Evolutionary conservation across 2,329 filamentous ascomycete species (phyloP).

Genomic region (Fusarium sp.): DNA sequence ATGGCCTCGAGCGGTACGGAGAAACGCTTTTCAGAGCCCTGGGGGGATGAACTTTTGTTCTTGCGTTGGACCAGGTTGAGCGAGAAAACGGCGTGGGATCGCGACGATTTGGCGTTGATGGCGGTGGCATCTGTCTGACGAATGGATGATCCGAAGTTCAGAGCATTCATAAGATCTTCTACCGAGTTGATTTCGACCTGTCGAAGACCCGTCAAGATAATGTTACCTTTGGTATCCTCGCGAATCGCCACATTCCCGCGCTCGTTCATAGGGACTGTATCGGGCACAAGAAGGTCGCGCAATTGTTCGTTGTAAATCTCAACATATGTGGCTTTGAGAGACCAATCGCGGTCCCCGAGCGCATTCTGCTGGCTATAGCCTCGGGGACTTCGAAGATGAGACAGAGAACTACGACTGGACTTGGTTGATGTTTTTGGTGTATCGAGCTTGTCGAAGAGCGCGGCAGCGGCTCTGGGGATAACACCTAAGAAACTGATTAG

Average conservation of each 20-base stretch:
- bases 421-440: conserved; percentile 57
- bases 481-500: conserved; percentile 70
- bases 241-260: conserved; percentile 87
- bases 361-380: conserved; percentile 68
- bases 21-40: conserved; percentile 80
- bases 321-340: conserved; percentile 92
- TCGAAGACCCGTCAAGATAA: conserved; percentile 88
- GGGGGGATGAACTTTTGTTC: conserved; percentile 62
- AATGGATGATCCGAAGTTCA: conserved; percentile 93
- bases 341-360: conserved; percentile 81
- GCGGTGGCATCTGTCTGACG: conserved; percentile 97
- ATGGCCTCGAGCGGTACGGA: conserved; percentile 88
- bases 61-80: conserved; percentile 92
- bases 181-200: conserved; percentile 91
- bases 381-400: conserved; percentile 81
- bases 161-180: conserved; percentile 87
- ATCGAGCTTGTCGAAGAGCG: conserved; percentile 89
- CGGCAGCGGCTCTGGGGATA: conserved; percentile 88
- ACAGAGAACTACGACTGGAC: conserved; percentile 73
- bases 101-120: conserved; percentile 96
- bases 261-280: conserved; percentile 74
- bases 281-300: conserved; percentile 86
- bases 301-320: conserved; percentile 98
- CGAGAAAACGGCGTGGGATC: conserved; percentile 97
- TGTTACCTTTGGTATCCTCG: conserved; percentile 94